phyloP scores from a whole-genome alignment of 441 rosid species.

The Euphorbia schlechtendalii region DNA sequence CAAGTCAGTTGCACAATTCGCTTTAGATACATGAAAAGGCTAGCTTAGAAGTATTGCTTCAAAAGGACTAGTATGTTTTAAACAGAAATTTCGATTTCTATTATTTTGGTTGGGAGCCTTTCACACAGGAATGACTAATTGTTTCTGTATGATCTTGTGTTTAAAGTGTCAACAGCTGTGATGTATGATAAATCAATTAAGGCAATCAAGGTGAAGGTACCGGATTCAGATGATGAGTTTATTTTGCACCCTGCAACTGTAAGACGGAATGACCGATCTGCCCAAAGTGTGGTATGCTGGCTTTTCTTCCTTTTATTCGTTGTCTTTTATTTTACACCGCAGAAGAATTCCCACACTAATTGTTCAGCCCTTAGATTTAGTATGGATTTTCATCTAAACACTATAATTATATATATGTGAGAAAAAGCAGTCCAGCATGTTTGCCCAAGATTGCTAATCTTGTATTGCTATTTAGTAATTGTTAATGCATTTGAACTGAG shows the following conservation, averaged over 20 bases:
- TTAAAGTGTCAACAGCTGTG: constrained; percentile 84
- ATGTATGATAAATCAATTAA: constrained; percentile 66
- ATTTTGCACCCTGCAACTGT: constrained; percentile 90
- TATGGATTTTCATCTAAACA: not conserved
- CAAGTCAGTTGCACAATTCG: not conserved
- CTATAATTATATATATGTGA: not conserved
- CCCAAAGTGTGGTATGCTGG: constrained; percentile 76
- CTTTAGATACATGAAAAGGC: constrained; percentile 2
- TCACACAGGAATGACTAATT: constrained; percentile 1
- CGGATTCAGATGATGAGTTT: constrained; percentile 85
- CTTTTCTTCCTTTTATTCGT: not conserved
- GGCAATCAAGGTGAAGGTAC: constrained; percentile 85
- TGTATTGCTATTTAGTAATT: not conserved
- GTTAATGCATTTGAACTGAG: too few species aligned
- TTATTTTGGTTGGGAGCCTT: not conserved
- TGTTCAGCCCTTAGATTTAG: not conserved
- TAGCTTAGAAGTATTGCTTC: not conserved
- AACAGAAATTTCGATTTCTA: not conserved
- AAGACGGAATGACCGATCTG: constrained; percentile 85
- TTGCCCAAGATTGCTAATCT: not conserved
- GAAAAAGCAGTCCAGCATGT: not conserved
- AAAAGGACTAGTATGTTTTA: not conserved
- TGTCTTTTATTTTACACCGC: not conserved
- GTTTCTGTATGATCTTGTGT: constrained; percentile 7
- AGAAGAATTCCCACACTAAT: not conserved